These are phyloP conservation scores for Phyllosticta citriasiana DNA, from an alignment of 2,329 filamentous ascomycete species.

Conservation along the genomic window DNA sequence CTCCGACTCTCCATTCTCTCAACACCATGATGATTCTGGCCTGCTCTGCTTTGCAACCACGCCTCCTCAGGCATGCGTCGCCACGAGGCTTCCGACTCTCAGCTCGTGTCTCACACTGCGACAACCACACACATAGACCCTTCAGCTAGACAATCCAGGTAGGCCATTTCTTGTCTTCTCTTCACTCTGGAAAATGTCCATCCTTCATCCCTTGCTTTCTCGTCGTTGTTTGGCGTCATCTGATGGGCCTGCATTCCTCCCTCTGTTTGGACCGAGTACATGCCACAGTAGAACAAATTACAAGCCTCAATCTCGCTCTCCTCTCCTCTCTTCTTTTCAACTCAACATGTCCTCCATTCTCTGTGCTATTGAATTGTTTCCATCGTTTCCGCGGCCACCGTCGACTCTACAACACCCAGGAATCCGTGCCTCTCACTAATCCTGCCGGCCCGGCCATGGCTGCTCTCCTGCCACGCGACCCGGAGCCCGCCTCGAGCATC, in stretches of 20 bases:
- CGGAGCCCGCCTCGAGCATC: neutral
- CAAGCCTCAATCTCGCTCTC: slow-evolving; percentile 3
- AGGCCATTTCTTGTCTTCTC: neutral
- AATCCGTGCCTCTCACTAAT: neutral
- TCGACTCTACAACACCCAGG: neutral
- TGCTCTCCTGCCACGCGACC: neutral
- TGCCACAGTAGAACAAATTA: slow-evolving; percentile 8
- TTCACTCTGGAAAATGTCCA: neutral
- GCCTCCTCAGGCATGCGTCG: neutral
- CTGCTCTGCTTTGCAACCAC: neutral
- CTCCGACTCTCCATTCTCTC: neutral
- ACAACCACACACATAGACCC: neutral
- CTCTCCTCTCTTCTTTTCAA: slow-evolving; percentile 3
- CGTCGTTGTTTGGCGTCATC: slow-evolving; percentile 2
- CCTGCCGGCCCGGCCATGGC: neutral
- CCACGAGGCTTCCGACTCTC: neutral
- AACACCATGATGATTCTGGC: neutral
- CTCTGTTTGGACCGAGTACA: slow-evolving; percentile 8
- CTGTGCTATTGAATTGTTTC: neutral
- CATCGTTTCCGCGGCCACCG: slow-evolving; percentile 1
- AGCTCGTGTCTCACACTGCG: neutral
- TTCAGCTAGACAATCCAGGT: neutral
- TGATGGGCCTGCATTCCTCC: slow-evolving; percentile 1
- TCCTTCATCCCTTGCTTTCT: slow-evolving; percentile 5
- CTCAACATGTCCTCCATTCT: slow-evolving; percentile 2